These are phyloP conservation scores for Fusarium nodosum DNA, from an alignment of 2,329 filamentous ascomycete genomes.

Conservation along the genomic window DNA sequence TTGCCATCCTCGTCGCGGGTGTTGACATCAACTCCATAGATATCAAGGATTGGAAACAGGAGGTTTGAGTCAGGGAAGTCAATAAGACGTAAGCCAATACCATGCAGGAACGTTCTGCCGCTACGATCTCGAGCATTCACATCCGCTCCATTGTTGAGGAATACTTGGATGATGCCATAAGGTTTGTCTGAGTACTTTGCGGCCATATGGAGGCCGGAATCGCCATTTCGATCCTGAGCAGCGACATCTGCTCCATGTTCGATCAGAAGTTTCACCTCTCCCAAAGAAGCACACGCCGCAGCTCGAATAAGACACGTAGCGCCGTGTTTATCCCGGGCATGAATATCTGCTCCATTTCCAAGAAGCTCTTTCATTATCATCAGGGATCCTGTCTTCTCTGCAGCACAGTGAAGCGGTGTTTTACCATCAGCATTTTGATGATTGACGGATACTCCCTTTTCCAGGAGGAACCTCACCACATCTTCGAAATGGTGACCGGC, in stretches of 20 bases:
- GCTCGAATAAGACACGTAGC: rapidly evolving
- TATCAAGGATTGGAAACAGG: rapidly evolving
- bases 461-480: rapidly evolving
- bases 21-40: rapidly evolving
- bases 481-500: rapidly evolving
- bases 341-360: rapidly evolving
- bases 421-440: rapidly evolving
- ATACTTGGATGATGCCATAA: rapidly evolving
- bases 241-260: not conserved
- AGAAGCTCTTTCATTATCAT: not conserved
- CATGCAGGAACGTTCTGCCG: not conserved
- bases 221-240: rapidly evolving
- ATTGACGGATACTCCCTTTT: rapidly evolving
- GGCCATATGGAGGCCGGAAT: rapidly evolving
- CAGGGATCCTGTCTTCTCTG: rapidly evolving
- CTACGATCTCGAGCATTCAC: rapidly evolving
- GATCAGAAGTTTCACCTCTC: rapidly evolving
- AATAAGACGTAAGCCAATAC: rapidly evolving
- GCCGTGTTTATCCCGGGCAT: rapidly evolving
- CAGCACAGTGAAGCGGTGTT: not conserved
- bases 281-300: rapidly evolving
- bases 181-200: rapidly evolving
- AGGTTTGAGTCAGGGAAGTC: rapidly evolving
- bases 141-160: not conserved
- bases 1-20: rapidly evolving